phyloP scores from a whole-genome alignment of 2,329 filamentous ascomycete species.

The Metarhizium sp. region DNA sequence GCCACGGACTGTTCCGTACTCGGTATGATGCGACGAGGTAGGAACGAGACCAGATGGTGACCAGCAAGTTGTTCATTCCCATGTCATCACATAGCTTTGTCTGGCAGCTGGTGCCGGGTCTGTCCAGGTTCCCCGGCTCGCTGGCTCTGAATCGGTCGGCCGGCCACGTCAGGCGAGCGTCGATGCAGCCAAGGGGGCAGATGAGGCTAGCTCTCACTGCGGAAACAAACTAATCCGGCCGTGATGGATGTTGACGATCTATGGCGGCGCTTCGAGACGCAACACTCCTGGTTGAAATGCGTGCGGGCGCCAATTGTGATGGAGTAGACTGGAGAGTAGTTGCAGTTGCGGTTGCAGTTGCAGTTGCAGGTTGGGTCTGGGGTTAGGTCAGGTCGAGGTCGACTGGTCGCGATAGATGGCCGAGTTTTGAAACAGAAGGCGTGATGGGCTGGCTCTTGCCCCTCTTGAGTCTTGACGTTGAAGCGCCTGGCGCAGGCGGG shows the following conservation, averaged over 20 bases:
- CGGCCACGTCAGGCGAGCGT: background rate
- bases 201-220: background rate
- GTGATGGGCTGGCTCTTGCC: background rate
- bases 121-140: background rate
- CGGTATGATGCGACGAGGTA: background rate
- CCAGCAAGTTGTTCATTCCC: background rate
- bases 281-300: background rate
- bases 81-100: background rate
- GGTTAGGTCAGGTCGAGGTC: background rate
- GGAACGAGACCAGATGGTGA: background rate
- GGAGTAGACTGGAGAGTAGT: background rate
- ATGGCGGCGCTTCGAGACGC: background rate
- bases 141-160: background rate
- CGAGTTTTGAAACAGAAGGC: slow-evolving; percentile 1
- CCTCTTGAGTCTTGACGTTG: background rate
- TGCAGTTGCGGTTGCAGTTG: background rate
- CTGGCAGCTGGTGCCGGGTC: background rate
- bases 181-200: background rate
- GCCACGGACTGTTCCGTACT: background rate
- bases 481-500: no score
- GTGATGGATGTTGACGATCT: background rate
- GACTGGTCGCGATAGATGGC: background rate
- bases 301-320: background rate
- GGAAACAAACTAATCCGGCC: background rate
- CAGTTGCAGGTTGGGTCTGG: background rate